Evolutionary conservation across 352 stramenopile species (phyloP), one percentile per base, ranked within the genome.

Genomic region (Halophytophthora batemanensis): DNA sequence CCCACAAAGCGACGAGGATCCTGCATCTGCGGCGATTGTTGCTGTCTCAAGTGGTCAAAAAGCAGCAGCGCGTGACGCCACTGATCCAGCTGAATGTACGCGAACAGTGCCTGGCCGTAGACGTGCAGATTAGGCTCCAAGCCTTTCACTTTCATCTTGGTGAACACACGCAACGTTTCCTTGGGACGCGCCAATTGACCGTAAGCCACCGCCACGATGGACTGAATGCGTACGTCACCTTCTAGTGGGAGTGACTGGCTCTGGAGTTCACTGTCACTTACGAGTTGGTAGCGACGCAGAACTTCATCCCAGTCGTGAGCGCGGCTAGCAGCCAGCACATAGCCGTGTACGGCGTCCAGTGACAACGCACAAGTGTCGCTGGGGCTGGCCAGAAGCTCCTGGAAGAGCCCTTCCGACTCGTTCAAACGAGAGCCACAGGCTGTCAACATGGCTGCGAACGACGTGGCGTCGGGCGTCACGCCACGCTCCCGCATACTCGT

Each of bases 51-150:
- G 43, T 90, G 80, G 42, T 88, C 77, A 51, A 90, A 88, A 19
- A 90, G 54, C 71, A 90, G 69, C 42, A 90, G 50, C 33, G 80
- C 69, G 62, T 88, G 71, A 11, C 74, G 68, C 80, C 77, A 88
- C 52, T 88, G 71, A 43, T 60, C 71, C 49, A 76, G 66, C 14
- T 62, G 59, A 19, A 86, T 80, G 56, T 90, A 90, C 18, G 80
- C 77, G 46, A 72, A 66, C 69, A 90, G 67, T 12, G 80, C 80
- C 45, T 86, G 75, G 2, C 74, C 77, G 49, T 90, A 87, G 15
- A 88, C 77, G 50, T 86, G 71, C 17, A 88, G 38, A 56, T 83
- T 88, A 4, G 77, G 77, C 41, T 72, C 55, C 57, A 90, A 53
- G 1, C 77, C 80, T 21, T 76, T 64, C 43, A 90, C 61, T 39